phyloP scores from a whole-genome alignment of 495 filamentous ascomycete species.

The Xylaria intraflava region DNA sequence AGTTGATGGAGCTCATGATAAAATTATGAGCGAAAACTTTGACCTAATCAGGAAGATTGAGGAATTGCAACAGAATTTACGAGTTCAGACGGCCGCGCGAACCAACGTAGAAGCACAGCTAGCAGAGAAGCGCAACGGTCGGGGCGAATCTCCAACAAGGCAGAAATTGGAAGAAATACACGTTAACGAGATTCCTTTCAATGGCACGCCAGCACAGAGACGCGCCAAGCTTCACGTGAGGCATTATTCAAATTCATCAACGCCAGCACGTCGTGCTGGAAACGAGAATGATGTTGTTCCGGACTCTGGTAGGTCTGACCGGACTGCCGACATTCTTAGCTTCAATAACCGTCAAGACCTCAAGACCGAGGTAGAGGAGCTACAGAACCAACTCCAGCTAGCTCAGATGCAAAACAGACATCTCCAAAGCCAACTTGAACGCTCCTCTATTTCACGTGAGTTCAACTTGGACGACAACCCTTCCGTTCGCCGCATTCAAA shows the following conservation, averaged over 20 bases:
- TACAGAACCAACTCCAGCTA: slow-evolving; percentile 93
- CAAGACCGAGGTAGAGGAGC: slow-evolving; percentile 81
- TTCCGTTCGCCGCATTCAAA: slow-evolving; percentile 74
- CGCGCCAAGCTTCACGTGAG: slow-evolving; percentile 68
- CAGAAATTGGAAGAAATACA: slow-evolving; percentile 76
- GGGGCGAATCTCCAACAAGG: slow-evolving; percentile 65
- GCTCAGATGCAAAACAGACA: slow-evolving; percentile 95
- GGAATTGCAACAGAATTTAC: slow-evolving; percentile 75
- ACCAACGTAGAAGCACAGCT: slow-evolving; percentile 78
- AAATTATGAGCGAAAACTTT: slow-evolving; percentile 53
- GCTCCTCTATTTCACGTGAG: slow-evolving; percentile 48
- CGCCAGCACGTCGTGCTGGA: slow-evolving; percentile 60
- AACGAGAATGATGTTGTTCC: slow-evolving; percentile 53
- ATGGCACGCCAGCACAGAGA: slow-evolving; percentile 69
- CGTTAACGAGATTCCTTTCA: slow-evolving; percentile 69
- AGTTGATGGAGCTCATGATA: slow-evolving; percentile 43
- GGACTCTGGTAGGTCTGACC: slow-evolving; percentile 81
- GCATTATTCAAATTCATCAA: slow-evolving; percentile 66
- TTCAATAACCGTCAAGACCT: slow-evolving; percentile 89
- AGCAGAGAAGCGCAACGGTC: slow-evolving; percentile 68
- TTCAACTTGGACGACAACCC: slow-evolving; percentile 73
- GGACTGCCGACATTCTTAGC: slow-evolving; percentile 80
- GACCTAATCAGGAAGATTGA: slow-evolving; percentile 87
- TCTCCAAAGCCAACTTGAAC: slow-evolving; percentile 79
- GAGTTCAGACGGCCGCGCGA: slow-evolving; percentile 78